phyloP scores from a whole-genome alignment of 73 alveolate genomes.

The Stentor roeselii region DNA sequence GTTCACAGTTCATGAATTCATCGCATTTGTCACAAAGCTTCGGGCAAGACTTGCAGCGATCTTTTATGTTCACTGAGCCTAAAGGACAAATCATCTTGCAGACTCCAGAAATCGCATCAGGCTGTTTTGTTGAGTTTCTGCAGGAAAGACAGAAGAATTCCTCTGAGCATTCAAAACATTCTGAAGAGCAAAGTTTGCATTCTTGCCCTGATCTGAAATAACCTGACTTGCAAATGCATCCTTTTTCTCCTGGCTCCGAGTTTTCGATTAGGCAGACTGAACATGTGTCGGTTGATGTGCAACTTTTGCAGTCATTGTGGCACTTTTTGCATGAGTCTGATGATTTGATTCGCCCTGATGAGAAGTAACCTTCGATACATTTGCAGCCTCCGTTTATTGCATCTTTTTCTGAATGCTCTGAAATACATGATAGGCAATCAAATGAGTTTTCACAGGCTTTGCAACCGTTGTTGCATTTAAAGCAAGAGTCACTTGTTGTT shows the following conservation, averaged over 20 bases:
- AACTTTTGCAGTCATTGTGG: not conserved
- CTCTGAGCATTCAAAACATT: no score
- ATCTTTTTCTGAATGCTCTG: constrained; percentile 2
- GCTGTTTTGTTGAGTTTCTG: no score
- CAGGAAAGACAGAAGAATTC: not conserved
- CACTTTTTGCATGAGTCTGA: no score
- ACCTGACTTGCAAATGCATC: no score
- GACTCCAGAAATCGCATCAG: no score
- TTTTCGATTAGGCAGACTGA: not conserved
- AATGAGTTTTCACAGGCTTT: not conserved
- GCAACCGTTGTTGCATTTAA: not conserved
- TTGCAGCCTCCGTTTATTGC: not conserved
- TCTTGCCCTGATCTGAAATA: no score
- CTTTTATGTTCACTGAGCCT: no score
- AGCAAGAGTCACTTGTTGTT: not conserved
- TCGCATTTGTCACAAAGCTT: no score
- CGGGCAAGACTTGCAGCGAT: no score
- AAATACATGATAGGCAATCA: not conserved
- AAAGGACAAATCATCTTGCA: no score
- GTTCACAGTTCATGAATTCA: no score
- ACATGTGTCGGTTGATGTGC: not conserved
- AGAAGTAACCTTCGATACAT: not conserved
- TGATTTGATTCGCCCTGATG: not conserved
- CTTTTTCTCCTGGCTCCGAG: not conserved
- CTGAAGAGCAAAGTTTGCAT: no score